Evolutionary conservation across 345 rosid genomes (phyloP), one percentile per base, ranked within the genome.

Genomic region (Brassica carinata): DNA sequence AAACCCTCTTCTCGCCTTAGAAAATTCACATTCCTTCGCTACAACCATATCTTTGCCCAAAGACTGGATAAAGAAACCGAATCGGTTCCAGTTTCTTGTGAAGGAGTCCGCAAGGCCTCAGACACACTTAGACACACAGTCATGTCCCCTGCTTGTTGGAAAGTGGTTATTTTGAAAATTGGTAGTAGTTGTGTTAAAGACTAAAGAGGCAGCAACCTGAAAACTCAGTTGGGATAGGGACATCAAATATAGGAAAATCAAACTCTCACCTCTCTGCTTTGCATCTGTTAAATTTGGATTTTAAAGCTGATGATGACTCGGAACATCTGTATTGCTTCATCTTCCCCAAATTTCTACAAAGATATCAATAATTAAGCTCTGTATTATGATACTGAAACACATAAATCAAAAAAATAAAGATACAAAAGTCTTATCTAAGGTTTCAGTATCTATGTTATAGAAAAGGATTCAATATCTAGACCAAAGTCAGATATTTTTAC

Each of bases 1-100:
- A 51, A 40, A 65, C 38, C 68, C 57, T 29, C 34, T 34, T 67
- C 14, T 38, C 17, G 48, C 1, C 53, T 0, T 61, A 26, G 72
- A 69, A 36, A 76, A 23, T 81, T 76, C 77, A 58, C 53, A 68
- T 5, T 53, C 73, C 27, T 67, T 69, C 8, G 82, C 70, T 13
- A 74, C 30, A 81, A 81, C 87, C 0, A 85, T 82, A 62, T 90
- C 89, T 53, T 77, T 64, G 77, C 86, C 87, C 18, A 82, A 61
- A 1, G 84, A 73, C 38, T 86, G 48, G 86, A 81, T 15, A 80
- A 66, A 68, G 78, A 61, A 53, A 73, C 74, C 23, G 82, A 51
- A 19, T 90, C 90, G 69, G 77, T 29, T 55, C 93, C 84, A 34
- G 90, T 45, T 45, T 11, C 53, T 3, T 11, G n/a, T 45, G 53